Evolutionary conservation across 495 filamentous ascomycete species (phyloP).

Genomic region (Talaromyces adpressus): DNA sequence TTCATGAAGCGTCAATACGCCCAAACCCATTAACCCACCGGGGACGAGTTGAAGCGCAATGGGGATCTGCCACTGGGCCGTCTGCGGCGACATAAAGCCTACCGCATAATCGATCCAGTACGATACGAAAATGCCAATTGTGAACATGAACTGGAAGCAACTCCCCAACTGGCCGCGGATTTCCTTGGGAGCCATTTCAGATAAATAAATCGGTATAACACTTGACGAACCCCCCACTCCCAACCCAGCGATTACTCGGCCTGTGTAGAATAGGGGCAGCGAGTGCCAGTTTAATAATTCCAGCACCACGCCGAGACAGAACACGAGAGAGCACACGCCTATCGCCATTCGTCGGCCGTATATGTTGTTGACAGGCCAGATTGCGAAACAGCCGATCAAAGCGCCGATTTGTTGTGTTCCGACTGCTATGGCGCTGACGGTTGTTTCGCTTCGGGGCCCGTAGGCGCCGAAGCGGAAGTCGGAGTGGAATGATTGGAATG

Average conservation of each 20-base stretch:
- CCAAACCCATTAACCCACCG: constrained; percentile 40
- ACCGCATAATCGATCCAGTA: constrained; percentile 50
- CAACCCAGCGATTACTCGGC: constrained; percentile 47
- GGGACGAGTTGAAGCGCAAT: constrained; percentile 47
- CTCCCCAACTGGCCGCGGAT: constrained; percentile 45
- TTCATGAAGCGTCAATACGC: constrained; percentile 42
- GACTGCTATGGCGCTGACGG: constrained; percentile 38
- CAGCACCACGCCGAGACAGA: constrained; percentile 39
- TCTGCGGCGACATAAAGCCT: constrained; percentile 50
- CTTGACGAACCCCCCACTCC: constrained; percentile 51
- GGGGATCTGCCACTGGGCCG: constrained; percentile 46
- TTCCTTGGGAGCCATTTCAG: constrained; percentile 50
- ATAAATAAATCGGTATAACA: constrained; percentile 50
- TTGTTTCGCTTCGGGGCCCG: constrained; percentile 21
- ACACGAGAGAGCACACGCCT: constrained; percentile 36
- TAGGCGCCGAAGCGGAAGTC: constrained; percentile 31
- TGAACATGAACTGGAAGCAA: constrained; percentile 48
- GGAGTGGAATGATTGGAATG: constrained; percentile 37
- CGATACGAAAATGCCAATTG: constrained; percentile 42
- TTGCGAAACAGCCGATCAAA: constrained; percentile 39
- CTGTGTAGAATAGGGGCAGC: constrained; percentile 34
- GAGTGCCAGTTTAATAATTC: constrained; percentile 38
- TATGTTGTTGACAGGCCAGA: constrained; percentile 42
- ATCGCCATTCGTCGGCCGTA: constrained; percentile 38
- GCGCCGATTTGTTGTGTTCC: constrained; percentile 42